These are phyloP conservation scores for Mucor mucedo DNA, from an alignment of 371 early-diverging fungal genomes.

Conservation along the genomic window DNA sequence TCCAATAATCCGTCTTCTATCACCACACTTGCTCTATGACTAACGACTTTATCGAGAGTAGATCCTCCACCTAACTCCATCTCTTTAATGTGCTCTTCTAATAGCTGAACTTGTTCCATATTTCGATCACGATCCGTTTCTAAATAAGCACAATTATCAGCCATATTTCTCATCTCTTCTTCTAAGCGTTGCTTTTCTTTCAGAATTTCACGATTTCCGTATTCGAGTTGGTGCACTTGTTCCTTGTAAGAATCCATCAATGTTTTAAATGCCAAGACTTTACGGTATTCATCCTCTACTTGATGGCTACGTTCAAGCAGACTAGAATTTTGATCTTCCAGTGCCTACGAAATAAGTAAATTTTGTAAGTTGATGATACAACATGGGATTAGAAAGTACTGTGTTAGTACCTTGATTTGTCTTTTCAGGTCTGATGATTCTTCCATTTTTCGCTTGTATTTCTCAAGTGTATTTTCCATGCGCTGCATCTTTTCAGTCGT, in stretches of 20 bases:
- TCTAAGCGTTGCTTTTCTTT: slow-evolving; percentile 73
- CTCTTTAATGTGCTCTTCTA: slow-evolving; percentile 86
- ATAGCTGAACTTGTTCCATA: slow-evolving; percentile 73
- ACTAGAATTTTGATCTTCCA: slow-evolving; percentile 85
- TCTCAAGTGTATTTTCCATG: slow-evolving; percentile 87
- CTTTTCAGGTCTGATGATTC: slow-evolving; percentile 81
- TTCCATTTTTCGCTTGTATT: slow-evolving; percentile 91
- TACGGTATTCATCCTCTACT: slow-evolving; percentile 89
- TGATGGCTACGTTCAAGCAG: slow-evolving; percentile 73
- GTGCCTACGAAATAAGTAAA: slow-evolving; percentile 28
- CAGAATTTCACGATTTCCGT: slow-evolving; percentile 64
- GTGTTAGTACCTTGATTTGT: slow-evolving; percentile 69
- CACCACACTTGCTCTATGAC: slow-evolving; percentile 43
- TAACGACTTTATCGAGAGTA: slow-evolving; percentile 39
- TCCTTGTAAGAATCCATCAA: slow-evolving; percentile 88
- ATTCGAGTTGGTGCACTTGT: slow-evolving; percentile 77
- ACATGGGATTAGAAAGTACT: not conserved
- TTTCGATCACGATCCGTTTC: slow-evolving; percentile 74
- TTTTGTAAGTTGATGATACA: not conserved
- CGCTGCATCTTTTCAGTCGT: slow-evolving; percentile 86
- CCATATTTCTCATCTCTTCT: slow-evolving; percentile 67
- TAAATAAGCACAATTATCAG: slow-evolving; percentile 64
- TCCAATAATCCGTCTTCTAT: slow-evolving; percentile 38
- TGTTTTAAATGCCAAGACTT: slow-evolving; percentile 77
- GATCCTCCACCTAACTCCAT: slow-evolving; percentile 69